These are phyloP conservation scores for Citrus sinensis DNA, from an alignment of 345 rosid species.

Conservation along the genomic window DNA sequence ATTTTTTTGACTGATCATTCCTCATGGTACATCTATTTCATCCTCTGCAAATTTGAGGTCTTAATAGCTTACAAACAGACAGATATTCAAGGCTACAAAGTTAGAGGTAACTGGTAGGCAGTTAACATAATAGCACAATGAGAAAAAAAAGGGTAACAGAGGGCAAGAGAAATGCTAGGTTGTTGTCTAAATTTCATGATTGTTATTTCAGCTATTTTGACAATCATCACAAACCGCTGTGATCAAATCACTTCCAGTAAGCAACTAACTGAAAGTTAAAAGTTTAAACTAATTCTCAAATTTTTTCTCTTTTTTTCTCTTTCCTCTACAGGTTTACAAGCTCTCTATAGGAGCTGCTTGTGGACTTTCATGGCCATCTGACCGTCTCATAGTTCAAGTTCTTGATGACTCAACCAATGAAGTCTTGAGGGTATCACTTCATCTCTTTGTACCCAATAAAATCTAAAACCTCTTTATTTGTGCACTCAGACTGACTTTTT, in stretches of 20 bases:
- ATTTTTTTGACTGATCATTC: not conserved
- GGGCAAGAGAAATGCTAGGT: not conserved
- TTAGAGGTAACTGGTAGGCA: not conserved
- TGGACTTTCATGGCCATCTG: slow-evolving; percentile 37
- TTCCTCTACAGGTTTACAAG: slow-evolving; percentile 27
- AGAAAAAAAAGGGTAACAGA: not conserved
- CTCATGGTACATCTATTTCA: not conserved
- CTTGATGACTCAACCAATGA: slow-evolving; percentile 35
- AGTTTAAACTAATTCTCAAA: not conserved
- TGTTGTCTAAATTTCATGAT: not conserved
- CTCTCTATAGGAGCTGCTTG: slow-evolving; percentile 41
- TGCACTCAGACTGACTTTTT: not conserved
- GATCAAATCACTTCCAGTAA: not conserved
- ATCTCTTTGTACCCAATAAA: not conserved
- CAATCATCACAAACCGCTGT: not conserved
- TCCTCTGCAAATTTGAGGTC: not conserved
- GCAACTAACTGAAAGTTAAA: not conserved
- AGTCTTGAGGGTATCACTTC: slow-evolving; percentile 10
- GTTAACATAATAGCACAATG: not conserved
- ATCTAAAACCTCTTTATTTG: not conserved
- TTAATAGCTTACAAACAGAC: not conserved
- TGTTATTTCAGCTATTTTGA: slow-evolving; percentile 2
- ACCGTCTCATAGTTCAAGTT: slow-evolving; percentile 30
- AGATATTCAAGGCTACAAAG: not conserved
- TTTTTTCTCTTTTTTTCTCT: not conserved